phyloP scores from a whole-genome alignment of 495 filamentous ascomycete genomes.

The Xylaria palmicola region DNA sequence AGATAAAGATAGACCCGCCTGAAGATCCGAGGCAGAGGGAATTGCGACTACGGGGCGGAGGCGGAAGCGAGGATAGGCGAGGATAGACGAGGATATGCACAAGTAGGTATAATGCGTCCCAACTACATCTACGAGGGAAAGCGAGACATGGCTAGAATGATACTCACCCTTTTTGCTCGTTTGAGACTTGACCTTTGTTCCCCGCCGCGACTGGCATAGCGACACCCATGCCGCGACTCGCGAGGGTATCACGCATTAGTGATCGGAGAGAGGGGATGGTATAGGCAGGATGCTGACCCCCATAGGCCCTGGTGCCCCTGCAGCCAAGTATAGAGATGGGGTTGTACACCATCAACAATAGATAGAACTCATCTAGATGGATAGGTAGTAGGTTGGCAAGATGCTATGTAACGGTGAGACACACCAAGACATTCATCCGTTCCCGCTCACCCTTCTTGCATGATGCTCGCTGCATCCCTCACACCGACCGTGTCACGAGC shows the following conservation, averaged over 20 bases:
- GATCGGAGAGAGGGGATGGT: neutral
- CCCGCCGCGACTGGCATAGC: neutral
- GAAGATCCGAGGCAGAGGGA: neutral
- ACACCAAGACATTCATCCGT: neutral
- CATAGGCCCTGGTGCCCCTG: neutral
- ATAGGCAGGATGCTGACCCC: neutral
- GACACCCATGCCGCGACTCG: neutral
- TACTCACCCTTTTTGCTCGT: no score
- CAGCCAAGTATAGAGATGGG: slow-evolving; percentile 1
- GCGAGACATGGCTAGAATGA: neutral
- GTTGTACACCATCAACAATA: neutral
- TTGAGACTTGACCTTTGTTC: neutral
- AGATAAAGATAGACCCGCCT: neutral
- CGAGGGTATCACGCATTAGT: neutral
- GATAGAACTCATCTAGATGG: neutral
- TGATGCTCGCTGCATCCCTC: neutral
- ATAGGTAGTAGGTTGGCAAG: neutral
- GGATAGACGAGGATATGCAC: no score
- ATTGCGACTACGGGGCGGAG: neutral
- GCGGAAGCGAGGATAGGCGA: neutral
- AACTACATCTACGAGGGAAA: neutral
- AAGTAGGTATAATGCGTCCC: no score
- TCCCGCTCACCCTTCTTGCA: no score
- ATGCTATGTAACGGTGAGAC: neutral
- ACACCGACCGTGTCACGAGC: neutral